phyloP scores from a whole-genome alignment of 2,329 filamentous ascomycete genomes.

The Cercospora sojina region DNA sequence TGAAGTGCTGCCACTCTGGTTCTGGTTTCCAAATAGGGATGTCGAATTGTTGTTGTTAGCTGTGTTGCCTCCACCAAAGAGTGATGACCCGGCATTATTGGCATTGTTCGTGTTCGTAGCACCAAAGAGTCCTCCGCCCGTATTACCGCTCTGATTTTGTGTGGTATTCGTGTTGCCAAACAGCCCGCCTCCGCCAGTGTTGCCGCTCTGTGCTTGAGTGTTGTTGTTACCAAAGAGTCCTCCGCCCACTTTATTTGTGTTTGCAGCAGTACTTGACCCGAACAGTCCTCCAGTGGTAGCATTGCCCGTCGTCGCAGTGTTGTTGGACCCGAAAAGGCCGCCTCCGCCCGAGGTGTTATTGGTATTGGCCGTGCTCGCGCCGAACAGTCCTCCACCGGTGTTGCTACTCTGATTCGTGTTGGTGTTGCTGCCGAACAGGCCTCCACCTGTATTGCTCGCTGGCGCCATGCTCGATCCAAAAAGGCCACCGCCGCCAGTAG shows the following conservation, averaged over 20 bases:
- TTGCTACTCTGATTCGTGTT: slow-evolving; percentile 14
- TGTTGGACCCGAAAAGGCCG: slow-evolving; percentile 13
- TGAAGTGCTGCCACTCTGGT: slow-evolving; percentile 11
- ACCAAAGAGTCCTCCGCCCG: slow-evolving; percentile 20
- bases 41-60: slow-evolving; percentile 34
- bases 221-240: slow-evolving; percentile 20
- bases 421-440: slow-evolving; percentile 20
- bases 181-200: slow-evolving; percentile 2
- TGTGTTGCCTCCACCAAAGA: slow-evolving; percentile 16
- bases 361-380: slow-evolving; percentile 20
- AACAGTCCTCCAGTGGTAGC: slow-evolving; percentile 7
- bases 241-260: slow-evolving; percentile 2
- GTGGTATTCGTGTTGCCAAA: slow-evolving; percentile 7
- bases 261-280: slow-evolving; percentile 12
- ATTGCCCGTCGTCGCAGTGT: slow-evolving; percentile 4
- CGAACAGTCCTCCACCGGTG: slow-evolving; percentile 37
- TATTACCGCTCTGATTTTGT: slow-evolving; percentile 15
- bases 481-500: slow-evolving; percentile 8
- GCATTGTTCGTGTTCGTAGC: slow-evolving; percentile 10
- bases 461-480: slow-evolving; percentile 13
- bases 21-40: slow-evolving; percentile 37
- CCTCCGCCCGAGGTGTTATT: slow-evolving; percentile 7
- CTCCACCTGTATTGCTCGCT: slow-evolving; percentile 14
- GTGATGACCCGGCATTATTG: slow-evolving; percentile 15
- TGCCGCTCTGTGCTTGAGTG: slow-evolving; percentile 1